Conservation (phyloP, 768 basidiomycete genomes). For the Leucocoprinus sp. region DNA sequence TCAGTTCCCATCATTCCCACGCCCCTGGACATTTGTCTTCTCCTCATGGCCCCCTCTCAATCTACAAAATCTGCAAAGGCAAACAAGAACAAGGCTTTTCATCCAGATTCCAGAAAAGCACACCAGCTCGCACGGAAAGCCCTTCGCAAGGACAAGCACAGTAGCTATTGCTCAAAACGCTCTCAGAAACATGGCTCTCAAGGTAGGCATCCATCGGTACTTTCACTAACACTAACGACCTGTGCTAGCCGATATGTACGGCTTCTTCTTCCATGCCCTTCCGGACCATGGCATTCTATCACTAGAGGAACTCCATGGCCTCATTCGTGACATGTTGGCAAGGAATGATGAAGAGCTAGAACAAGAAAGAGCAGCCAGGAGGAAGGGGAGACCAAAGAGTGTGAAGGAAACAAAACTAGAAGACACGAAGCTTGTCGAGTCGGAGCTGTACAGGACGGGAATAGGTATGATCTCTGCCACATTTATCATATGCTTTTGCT, state of each 20-base stretch:
- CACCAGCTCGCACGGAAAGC: conserved; percentile 61
- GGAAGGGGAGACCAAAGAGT: conserved; percentile 74
- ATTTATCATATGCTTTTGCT: neutral
- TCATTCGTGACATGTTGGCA: conserved; percentile 62
- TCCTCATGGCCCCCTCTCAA: conserved; percentile 31
- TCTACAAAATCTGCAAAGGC: conserved; percentile 24
- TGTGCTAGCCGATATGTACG: conserved; percentile 54
- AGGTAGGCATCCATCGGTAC: conserved; percentile 29
- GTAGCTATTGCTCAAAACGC: conserved; percentile 46
- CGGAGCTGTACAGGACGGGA: conserved; percentile 71
- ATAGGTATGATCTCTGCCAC: conserved; percentile 47
- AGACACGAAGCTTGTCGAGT: conserved; percentile 59
- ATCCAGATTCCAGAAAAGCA: conserved; percentile 80
- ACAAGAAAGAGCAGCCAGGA: conserved; percentile 47
- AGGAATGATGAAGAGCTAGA: conserved; percentile 60
- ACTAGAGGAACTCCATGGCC: conserved; percentile 55
- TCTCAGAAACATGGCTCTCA: conserved; percentile 45
- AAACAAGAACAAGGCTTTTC: conserved; percentile 75
- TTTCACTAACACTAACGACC: conserved; percentile 11
- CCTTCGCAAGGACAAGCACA: conserved; percentile 61
- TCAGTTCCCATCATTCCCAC: conserved; percentile 18
- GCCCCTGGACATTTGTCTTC: neutral
- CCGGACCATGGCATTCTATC: conserved; percentile 52
- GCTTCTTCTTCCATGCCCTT: conserved; percentile 68
- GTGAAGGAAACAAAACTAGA: conserved; percentile 58